Conservation (phyloP, 2,329 filamentous ascomycete genomes). For the Neonectria hederae region DNA sequence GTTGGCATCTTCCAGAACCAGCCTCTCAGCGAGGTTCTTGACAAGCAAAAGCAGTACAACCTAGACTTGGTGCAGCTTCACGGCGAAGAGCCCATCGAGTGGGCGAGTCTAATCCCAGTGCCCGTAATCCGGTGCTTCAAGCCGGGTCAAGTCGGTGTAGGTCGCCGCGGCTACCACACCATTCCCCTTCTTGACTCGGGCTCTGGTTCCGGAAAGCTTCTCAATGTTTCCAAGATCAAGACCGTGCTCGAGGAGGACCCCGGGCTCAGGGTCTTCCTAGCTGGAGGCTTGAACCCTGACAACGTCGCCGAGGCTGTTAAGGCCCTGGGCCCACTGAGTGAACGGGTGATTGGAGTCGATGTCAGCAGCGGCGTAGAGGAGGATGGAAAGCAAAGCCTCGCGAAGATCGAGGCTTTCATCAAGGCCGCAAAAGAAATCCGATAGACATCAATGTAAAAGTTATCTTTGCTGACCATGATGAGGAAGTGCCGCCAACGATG, state of each 20-base stretch:
- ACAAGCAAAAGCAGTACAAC: constrained; percentile 77
- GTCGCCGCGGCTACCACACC: constrained; percentile 80
- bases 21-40: constrained; percentile 81
- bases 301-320: constrained; percentile 78
- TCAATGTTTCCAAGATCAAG: constrained; percentile 78
- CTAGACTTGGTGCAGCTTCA: constrained; percentile 95
- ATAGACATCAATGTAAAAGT: constrained; percentile 42
- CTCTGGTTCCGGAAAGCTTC: constrained; percentile 79
- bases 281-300: constrained; percentile 82
- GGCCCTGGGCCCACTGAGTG: constrained; percentile 66
- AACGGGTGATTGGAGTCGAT: constrained; percentile 83
- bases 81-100: constrained; percentile 90
- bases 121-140: constrained; percentile 90
- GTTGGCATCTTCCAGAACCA: constrained; percentile 97
- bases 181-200: constrained; percentile 89
- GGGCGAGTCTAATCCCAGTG: constrained; percentile 87
- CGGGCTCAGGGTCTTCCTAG: constrained; percentile 80
- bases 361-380: constrained; percentile 94
- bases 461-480: background rate
- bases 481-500: background rate
- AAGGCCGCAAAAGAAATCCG: constrained; percentile 73
- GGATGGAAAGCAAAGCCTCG: constrained; percentile 80
- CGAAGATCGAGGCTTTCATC: constrained; percentile 84
- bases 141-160: constrained; percentile 77
- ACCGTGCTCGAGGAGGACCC: constrained; percentile 71